A percentile compares a stretch with the other conserved stretches of the same genome.
phyloP scores from a whole-genome alignment of 805 yeast genomes.

The Maudiozyma bulderi region DNA sequence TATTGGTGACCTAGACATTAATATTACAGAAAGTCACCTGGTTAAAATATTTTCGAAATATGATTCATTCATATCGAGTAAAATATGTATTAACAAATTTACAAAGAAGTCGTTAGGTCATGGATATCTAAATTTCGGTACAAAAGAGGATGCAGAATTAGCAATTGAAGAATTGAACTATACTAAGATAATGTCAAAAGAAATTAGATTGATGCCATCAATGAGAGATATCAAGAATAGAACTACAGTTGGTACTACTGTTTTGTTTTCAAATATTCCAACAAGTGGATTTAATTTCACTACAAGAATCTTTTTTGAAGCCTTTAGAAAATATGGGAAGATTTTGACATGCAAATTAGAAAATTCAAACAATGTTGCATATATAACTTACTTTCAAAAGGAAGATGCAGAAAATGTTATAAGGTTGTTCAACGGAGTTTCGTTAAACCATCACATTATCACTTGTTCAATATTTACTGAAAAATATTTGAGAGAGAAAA shows the following conservation, averaged over 20 bases:
- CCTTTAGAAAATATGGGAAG: slow-evolving; percentile 40
- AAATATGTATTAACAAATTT: slow-evolving; percentile 47
- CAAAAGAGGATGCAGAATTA: slow-evolving; percentile 39
- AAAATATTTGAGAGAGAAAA: slow-evolving; percentile 2
- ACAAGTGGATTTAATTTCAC: slow-evolving; percentile 26
- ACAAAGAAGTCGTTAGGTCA: slow-evolving; percentile 56
- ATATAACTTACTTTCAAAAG: slow-evolving; percentile 30
- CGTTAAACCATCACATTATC: slow-evolving; percentile 13
- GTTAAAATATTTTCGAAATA: slow-evolving; percentile 34
- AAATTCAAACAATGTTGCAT: slow-evolving; percentile 32
- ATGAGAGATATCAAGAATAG: slow-evolving; percentile 35
- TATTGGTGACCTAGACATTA: slow-evolving; percentile 51
- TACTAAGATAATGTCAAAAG: slow-evolving; percentile 32
- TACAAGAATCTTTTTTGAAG: slow-evolving; percentile 39
- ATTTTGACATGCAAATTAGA: slow-evolving; percentile 36
- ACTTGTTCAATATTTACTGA: slow-evolving; percentile 1
- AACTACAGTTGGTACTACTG: slow-evolving; percentile 41
- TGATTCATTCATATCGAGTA: slow-evolving; percentile 45
- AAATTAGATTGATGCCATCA: slow-evolving; percentile 48
- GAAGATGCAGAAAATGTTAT: slow-evolving; percentile 31
- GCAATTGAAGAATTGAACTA: slow-evolving; percentile 54
- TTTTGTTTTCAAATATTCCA: slow-evolving; percentile 40
- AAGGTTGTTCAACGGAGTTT: slow-evolving; percentile 17
- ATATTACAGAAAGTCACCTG: slow-evolving; percentile 42
- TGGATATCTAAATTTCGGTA: slow-evolving; percentile 59